Conservation (phyloP, 371 early-diverging fungal genomes). For the Mucor velutinosus region DNA sequence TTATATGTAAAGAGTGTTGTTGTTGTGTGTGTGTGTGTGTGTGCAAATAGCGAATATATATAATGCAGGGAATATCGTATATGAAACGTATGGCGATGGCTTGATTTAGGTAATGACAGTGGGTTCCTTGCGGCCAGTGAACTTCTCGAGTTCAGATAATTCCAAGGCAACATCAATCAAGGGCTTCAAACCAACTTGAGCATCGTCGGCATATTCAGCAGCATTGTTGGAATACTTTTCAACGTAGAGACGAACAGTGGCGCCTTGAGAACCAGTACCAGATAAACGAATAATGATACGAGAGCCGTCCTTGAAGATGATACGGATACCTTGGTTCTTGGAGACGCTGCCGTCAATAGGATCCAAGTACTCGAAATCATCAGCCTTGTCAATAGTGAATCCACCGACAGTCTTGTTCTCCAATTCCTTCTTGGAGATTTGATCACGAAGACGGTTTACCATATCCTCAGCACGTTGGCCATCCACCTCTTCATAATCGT, state of each 20-base stretch:
- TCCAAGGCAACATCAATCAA: conserved; percentile 85
- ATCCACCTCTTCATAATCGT: conserved; percentile 97
- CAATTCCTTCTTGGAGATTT: conserved; percentile 52
- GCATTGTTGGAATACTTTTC: conserved; percentile 85
- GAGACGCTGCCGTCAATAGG: conserved; percentile 90
- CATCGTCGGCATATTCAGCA: conserved; percentile 62
- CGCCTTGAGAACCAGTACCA: conserved; percentile 96
- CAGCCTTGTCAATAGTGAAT: conserved; percentile 73
- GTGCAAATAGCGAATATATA: background rate
- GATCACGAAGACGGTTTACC: conserved; percentile 69
- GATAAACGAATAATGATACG: conserved; percentile 91
- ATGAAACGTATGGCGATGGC: background rate
- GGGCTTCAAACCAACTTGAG: conserved; percentile 86
- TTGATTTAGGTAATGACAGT: conserved; percentile 87
- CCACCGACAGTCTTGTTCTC: conserved; percentile 61
- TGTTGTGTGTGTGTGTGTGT: too few relatives aligned
- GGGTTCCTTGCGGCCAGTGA: conserved; percentile 88
- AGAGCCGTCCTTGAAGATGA: conserved; percentile 88
- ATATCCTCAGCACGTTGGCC: conserved; percentile 77
- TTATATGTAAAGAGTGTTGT: background rate
- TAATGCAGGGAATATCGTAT: background rate
- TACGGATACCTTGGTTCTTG: conserved; percentile 89
- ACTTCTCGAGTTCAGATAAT: conserved; percentile 75
- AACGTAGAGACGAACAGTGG: conserved; percentile 94
- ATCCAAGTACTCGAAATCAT: conserved; percentile 94